A percentile compares a stretch with the other conserved stretches of the same genome.
Conservation (phyloP, 108 stramenopile species). For the Conticribra weissflogii region DNA sequence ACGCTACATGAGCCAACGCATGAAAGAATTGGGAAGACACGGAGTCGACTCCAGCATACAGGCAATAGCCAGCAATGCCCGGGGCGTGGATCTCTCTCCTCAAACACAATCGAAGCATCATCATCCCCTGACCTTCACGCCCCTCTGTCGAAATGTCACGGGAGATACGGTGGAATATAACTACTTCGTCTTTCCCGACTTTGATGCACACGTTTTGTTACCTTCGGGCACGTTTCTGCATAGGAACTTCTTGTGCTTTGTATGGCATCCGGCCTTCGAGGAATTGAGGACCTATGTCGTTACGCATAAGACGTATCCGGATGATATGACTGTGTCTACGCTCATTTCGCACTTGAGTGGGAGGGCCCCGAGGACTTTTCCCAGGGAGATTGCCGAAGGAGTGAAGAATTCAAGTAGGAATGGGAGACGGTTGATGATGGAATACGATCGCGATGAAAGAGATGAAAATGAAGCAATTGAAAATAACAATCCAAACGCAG, state of each 20-base stretch:
- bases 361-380: constrained; percentile 72
- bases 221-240: constrained; percentile 63
- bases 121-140: too few relatives aligned
- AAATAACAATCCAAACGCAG: neutral
- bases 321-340: constrained; percentile 87
- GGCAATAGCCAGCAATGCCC: constrained; percentile 28
- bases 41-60: constrained; percentile 44
- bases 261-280: constrained; percentile 89
- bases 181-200: constrained; percentile 78
- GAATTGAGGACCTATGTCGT: constrained; percentile 72
- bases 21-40: constrained; percentile 47
- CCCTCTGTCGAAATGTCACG: constrained; percentile 62
- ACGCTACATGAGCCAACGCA: constrained; percentile 47
- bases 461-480: constrained; percentile 23
- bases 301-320: constrained; percentile 81
- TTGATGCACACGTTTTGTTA: constrained; percentile 51
- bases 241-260: constrained; percentile 79
- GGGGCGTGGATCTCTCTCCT: too few relatives aligned
- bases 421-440: constrained; percentile 18
- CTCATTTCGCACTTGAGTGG: constrained; percentile 82
- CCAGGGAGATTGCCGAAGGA: constrained; percentile 35
- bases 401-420: too few relatives aligned
- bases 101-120: too few relatives aligned
- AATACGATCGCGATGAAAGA: neutral
- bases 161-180: constrained; percentile 80